Percentiles rank a stretch among this genome's conserved stretches.
Evolutionary conservation across 768 basidiomycete genomes (phyloP).

Genomic region (Xanthoconium stramineum): DNA sequence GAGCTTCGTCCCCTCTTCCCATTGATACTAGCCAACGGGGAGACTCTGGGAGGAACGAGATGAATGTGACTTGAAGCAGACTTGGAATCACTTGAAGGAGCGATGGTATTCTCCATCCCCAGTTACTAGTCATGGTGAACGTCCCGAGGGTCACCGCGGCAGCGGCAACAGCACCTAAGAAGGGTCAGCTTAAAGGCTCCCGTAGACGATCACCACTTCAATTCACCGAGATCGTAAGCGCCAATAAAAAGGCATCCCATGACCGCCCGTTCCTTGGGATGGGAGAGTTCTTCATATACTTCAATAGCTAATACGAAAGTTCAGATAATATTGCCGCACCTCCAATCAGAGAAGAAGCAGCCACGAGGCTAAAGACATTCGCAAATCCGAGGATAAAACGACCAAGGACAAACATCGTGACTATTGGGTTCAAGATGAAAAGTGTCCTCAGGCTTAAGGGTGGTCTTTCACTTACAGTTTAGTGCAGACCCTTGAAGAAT

Average conservation of each 20-base stretch:
- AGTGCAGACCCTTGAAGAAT: too few species aligned
- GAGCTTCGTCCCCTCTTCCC: too few species aligned
- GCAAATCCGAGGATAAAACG: neutral
- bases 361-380: neutral
- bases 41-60: too few species aligned
- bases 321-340: neutral
- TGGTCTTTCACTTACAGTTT: neutral
- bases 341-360: neutral
- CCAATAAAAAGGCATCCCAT: neutral
- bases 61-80: too few species aligned
- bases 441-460: neutral
- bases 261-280: conserved; percentile 16
- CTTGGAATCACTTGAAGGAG: too few species aligned
- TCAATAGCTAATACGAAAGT: neutral
- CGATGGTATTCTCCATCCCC: conserved; percentile 62
- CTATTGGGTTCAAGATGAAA: neutral
- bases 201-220: neutral
- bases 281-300: conserved; percentile 3
- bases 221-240: conserved; percentile 1
- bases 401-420: neutral
- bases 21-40: too few species aligned
- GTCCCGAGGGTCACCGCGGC: conserved; percentile 57
- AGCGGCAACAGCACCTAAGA: conserved; percentile 27
- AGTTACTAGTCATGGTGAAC: too few species aligned
- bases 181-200: neutral